Conservation (phyloP, 2,329 filamentous ascomycete species). For the Penicillium sp. region DNA sequence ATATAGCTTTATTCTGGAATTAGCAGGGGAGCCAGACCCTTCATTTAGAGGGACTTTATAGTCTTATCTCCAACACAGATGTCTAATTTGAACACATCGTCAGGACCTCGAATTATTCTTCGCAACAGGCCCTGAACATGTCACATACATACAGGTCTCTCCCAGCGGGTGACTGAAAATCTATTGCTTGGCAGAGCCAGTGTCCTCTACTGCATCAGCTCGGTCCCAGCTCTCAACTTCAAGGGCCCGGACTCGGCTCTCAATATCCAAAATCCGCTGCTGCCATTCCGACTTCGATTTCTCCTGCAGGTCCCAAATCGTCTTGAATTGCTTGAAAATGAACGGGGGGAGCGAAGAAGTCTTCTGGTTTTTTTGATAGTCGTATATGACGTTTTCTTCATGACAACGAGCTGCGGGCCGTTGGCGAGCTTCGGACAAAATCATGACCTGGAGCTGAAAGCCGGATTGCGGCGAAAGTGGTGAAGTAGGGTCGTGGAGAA, state of each 20-base stretch:
- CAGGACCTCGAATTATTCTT: not conserved
- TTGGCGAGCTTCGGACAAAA: slow-evolving; percentile 73
- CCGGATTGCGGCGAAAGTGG: slow-evolving; percentile 30
- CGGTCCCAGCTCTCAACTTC: slow-evolving; percentile 76
- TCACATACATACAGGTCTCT: not conserved
- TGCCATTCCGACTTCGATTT: slow-evolving; percentile 55
- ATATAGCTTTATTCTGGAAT: not conserved
- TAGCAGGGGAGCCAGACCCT: not conserved
- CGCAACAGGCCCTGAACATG: not conserved
- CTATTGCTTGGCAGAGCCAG: slow-evolving; percentile 47
- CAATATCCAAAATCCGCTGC: slow-evolving; percentile 56
- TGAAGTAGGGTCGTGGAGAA: slow-evolving; percentile 54
- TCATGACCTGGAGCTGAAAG: slow-evolving; percentile 55
- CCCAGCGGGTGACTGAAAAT: not conserved
- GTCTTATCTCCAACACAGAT: not conserved
- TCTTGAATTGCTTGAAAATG: slow-evolving; percentile 60
- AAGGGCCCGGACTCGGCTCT: slow-evolving; percentile 58
- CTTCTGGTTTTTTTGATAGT: slow-evolving; percentile 63
- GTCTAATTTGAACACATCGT: not conserved
- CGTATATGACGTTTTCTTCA: slow-evolving; percentile 79
- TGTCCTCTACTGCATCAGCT: slow-evolving; percentile 68
- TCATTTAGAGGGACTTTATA: not conserved
- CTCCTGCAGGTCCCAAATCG: slow-evolving; percentile 63
- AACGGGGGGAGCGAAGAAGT: slow-evolving; percentile 56
- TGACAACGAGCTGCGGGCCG: slow-evolving; percentile 70